phyloP scores from a whole-genome alignment of 164 flowering plant genomes.

The Stephania cephalantha region DNA sequence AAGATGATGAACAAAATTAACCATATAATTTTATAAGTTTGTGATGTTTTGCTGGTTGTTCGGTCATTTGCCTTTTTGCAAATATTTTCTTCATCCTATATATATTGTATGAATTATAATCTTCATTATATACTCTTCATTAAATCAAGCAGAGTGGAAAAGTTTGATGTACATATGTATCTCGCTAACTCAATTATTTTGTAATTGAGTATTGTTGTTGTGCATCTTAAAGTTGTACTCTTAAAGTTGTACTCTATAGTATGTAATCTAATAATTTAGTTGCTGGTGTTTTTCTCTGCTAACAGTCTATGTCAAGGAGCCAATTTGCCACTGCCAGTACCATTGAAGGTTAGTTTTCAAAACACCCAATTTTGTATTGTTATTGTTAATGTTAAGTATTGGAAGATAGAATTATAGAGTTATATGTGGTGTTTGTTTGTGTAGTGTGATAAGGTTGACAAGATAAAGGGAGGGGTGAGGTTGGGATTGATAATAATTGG shows the following conservation, averaged over 20 bases:
- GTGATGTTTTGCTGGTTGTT: too few relatives aligned
- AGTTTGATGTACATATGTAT: too few relatives aligned
- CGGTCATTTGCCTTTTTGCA: too few relatives aligned
- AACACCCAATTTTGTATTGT: background rate
- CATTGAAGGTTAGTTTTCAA: conserved; percentile 50
- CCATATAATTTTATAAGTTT: too few relatives aligned
- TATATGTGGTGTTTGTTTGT: background rate
- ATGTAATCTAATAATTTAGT: background rate
- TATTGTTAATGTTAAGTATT: too few relatives aligned
- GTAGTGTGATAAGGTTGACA: conserved; percentile 52
- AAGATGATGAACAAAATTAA: background rate
- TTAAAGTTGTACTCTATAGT: too few relatives aligned
- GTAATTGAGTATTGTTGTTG: too few relatives aligned
- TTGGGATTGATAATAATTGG: conserved; percentile 56
- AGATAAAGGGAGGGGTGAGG: conserved; percentile 67
- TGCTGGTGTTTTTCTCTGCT: background rate
- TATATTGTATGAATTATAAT: too few relatives aligned
- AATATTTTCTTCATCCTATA: too few relatives aligned
- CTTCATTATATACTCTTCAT: too few relatives aligned
- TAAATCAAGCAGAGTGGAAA: too few relatives aligned
- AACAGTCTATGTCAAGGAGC: conserved; percentile 91
- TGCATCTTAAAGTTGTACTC: background rate
- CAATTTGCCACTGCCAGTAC: conserved; percentile 64
- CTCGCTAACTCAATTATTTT: too few relatives aligned
- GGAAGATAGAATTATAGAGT: background rate